Base-by-base conservation (phyloP, 2,329 filamentous ascomycete genomes). In the Cryphonectria radicalis region DNA sequence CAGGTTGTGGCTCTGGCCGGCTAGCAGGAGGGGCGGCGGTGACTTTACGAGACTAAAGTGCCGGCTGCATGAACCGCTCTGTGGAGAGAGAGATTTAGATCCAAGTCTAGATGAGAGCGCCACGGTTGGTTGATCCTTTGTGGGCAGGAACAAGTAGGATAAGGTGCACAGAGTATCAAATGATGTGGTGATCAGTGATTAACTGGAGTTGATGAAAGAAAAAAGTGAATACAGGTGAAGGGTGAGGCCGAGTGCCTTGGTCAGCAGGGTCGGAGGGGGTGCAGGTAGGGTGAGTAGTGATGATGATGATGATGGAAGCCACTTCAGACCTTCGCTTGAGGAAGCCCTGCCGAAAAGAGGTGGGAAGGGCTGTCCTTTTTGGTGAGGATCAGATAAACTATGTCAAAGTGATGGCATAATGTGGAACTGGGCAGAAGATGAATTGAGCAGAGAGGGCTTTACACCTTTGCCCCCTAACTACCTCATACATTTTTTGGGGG, bases 21-120 rank as follows among this genome's bases (percentile, higher is more conserved):
- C 14, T 57, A 28, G 55, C 59, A 46, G 63, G 69, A 57, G 62
- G 68, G 55, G 53, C 59, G 68, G 19, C 74, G n/a, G 74, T 77
- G 37, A 55, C 64, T 55, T 25, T 32, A 37, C 17, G 13, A 37
- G 63, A n/a, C 43, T 50, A 35, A 66, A 50, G 63, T 25, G 22
- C 25, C 37, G 64, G 46, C 50, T 69, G 69, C 69, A 68, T 71
- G 59, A 69, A 53, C 69, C 50, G 50, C 43, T 55, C 63, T 25
- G 40, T 22, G 43, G 63, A 50, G 55, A 43, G 25, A 43, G 37
- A n/a, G 43, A n/a, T 65, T n/a, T 67, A n/a, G 63, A 2, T n/a
- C 43, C 25, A 17, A 69, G 43, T 59, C 50, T 40, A 63, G 67
- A 70, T 17, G 70, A 37, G 35, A 68, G 70, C 67, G 70, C 70